Conservation (phyloP, 2,329 filamentous ascomycete species). For the Daldinia sp. region DNA sequence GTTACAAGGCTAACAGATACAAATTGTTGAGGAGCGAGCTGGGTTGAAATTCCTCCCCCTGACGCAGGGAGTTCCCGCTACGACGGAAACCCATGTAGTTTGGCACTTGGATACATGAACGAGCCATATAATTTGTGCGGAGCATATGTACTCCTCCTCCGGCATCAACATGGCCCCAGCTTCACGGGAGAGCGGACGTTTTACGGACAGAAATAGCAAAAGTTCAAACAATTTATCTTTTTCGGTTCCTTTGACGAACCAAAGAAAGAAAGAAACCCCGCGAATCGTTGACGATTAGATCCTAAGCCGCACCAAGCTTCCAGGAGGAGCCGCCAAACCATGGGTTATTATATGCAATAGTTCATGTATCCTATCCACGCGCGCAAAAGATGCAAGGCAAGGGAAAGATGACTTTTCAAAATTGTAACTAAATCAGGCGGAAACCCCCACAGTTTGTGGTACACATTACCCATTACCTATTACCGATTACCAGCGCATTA, state of each 20-base stretch:
- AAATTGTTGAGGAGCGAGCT: slow-evolving; percentile 19
- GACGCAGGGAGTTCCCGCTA: slow-evolving; percentile 36
- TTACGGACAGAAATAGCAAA: slow-evolving; percentile 35
- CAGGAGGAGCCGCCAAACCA: slow-evolving; percentile 22
- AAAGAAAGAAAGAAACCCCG: slow-evolving; percentile 28
- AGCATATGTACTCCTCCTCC: slow-evolving; percentile 15
- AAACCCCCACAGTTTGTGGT: slow-evolving; percentile 36
- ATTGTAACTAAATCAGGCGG: slow-evolving; percentile 21
- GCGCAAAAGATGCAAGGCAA: slow-evolving; percentile 11
- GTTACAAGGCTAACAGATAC: neutral
- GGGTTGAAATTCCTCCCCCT: slow-evolving; percentile 31
- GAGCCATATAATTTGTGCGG: slow-evolving; percentile 19
- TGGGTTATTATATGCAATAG: slow-evolving; percentile 18
- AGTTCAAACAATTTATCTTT: slow-evolving; percentile 19
- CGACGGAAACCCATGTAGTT: slow-evolving; percentile 27
- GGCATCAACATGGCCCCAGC: slow-evolving; percentile 26
- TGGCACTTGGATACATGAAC: slow-evolving; percentile 18
- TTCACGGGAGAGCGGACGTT: slow-evolving; percentile 21
- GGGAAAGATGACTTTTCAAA: neutral
- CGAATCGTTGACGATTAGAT: slow-evolving; percentile 24
- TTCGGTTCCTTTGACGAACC: slow-evolving; percentile 14
- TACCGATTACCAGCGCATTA: no score
- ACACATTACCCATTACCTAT: slow-evolving; percentile 13
- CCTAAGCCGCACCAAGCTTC: slow-evolving; percentile 25
- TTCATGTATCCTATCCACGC: slow-evolving; percentile 2